phyloP scores from a whole-genome alignment of 148 eudicot species.

The Diospyros kaki region DNA sequence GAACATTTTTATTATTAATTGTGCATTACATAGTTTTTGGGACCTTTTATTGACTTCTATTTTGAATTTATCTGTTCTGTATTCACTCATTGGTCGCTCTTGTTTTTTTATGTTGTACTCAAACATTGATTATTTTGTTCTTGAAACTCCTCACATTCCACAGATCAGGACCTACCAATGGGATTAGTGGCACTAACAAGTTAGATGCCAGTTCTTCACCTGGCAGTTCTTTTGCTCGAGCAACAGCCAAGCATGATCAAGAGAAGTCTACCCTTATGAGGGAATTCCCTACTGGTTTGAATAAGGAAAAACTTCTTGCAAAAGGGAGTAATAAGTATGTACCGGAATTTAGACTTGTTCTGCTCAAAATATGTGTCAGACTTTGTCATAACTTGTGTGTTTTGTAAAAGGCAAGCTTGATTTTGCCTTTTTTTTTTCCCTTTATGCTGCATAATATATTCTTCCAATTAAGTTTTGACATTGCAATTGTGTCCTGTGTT shows the following conservation, averaged over 20 bases:
- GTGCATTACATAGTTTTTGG: background rate
- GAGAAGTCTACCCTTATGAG: slow-evolving; percentile 55
- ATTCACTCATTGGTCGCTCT: background rate
- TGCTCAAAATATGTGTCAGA: background rate
- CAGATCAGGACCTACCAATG: slow-evolving; percentile 62
- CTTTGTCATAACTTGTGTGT: background rate
- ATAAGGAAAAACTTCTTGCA: slow-evolving; percentile 55
- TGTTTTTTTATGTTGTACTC: background rate
- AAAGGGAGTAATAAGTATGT: slow-evolving; percentile 75
- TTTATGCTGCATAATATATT: slow-evolving; percentile 1
- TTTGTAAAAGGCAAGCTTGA: slow-evolving; percentile 6
- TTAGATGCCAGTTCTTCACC: slow-evolving; percentile 47
- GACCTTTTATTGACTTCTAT: slow-evolving; percentile 2
- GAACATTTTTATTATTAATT: background rate
- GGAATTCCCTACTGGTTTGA: slow-evolving; percentile 53
- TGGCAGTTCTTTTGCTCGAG: slow-evolving; percentile 43
- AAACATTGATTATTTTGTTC: background rate
- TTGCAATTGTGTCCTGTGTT: slow-evolving; percentile 3
- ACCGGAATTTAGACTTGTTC: background rate
- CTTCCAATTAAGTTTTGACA: background rate
- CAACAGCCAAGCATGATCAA: slow-evolving; percentile 53
- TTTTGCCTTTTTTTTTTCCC: background rate
- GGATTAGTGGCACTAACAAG: slow-evolving; percentile 50
- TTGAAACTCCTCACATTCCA: slow-evolving; percentile 2
- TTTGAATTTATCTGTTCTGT: background rate